Evolutionary conservation across 495 filamentous ascomycete species (phyloP).

Genomic region (Cenococcum geophilum): DNA sequence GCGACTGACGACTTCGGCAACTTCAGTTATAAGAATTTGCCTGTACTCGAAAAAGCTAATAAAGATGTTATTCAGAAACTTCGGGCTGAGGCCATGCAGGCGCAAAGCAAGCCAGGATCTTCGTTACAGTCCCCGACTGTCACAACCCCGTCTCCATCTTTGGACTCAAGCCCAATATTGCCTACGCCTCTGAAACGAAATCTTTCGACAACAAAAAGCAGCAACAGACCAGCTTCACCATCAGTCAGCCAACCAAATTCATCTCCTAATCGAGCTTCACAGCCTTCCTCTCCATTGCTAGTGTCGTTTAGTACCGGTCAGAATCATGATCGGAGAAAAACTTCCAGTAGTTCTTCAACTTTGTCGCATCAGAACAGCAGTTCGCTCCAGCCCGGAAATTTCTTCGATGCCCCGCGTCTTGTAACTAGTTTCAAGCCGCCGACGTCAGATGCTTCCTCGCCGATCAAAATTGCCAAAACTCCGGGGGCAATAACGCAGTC

Average conservation of each 20-base stretch:
- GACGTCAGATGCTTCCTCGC: slow-evolving; percentile 60
- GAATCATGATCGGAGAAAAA: slow-evolving; percentile 63
- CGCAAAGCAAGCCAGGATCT: slow-evolving; percentile 36
- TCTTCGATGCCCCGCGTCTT: slow-evolving; percentile 64
- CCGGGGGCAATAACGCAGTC: slow-evolving; percentile 46
- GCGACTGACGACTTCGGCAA: slow-evolving; percentile 87
- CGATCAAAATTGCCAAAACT: slow-evolving; percentile 64
- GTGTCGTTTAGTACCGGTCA: slow-evolving; percentile 87
- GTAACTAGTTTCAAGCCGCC: slow-evolving; percentile 54
- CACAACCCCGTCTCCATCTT: slow-evolving; percentile 52
- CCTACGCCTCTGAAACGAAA: slow-evolving; percentile 76
- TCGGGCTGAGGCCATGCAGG: slow-evolving; percentile 64
- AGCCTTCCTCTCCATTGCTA: slow-evolving; percentile 89
- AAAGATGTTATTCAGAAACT: slow-evolving; percentile 97
- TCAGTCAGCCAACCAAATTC: slow-evolving; percentile 74
- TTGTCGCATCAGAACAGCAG: slow-evolving; percentile 70
- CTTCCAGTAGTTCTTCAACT: slow-evolving; percentile 80
- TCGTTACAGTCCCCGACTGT: slow-evolving; percentile 41
- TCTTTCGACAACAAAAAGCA: slow-evolving; percentile 67
- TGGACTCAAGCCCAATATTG: slow-evolving; percentile 82
- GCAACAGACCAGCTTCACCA: slow-evolving; percentile 77
- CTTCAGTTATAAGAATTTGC: slow-evolving; percentile 95
- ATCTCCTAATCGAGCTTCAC: slow-evolving; percentile 79
- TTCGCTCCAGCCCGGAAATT: slow-evolving; percentile 66
- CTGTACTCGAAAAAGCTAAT: slow-evolving; percentile 94